These are phyloP conservation scores for Pichia sp. DNA, from an alignment of 1,139 yeast species.

Conservation along the genomic window DNA sequence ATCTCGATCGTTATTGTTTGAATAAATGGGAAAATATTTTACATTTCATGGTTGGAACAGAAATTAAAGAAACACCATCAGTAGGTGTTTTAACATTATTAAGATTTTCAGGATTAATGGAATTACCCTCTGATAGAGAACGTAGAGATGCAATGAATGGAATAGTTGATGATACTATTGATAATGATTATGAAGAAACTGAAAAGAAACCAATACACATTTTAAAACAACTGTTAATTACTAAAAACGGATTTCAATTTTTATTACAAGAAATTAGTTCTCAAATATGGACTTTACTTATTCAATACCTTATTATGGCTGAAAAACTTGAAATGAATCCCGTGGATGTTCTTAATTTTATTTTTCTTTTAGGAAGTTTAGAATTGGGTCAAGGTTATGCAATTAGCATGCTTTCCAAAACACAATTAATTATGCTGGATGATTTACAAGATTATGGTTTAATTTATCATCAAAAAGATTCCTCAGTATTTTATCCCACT, in stretches of 20 bases:
- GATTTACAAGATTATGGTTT: conserved; percentile 90
- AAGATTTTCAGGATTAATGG: conserved; percentile 82
- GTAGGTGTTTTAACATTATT: conserved; percentile 59
- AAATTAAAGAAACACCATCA: conserved; percentile 57
- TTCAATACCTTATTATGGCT: conserved; percentile 82
- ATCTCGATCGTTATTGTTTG: conserved; percentile 74
- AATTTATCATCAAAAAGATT: conserved; percentile 47
- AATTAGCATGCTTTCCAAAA: conserved; percentile 61
- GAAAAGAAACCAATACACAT: conserved; percentile 16
- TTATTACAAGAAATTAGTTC: conserved; percentile 86
- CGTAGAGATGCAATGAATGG: conserved; percentile 20
- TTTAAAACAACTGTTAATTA: conserved; percentile 55
- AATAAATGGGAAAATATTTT: conserved; percentile 90
- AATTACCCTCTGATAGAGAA: conserved; percentile 37
- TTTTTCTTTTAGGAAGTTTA: conserved; percentile 86
- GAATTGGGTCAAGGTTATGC: conserved; percentile 87
- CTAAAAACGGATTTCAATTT: conserved; percentile 91
- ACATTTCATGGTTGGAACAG: conserved; percentile 97
- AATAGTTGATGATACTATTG: conserved; percentile 18
- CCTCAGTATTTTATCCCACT: conserved; percentile 66
- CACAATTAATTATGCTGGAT: conserved; percentile 81
- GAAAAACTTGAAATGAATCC: conserved; percentile 88
- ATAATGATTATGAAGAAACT: conserved; percentile 15
- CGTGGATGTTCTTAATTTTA: conserved; percentile 88
- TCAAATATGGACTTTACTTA: conserved; percentile 86